phyloP scores from a whole-genome alignment of 371 early-diverging fungal species.

The Mortierella sp. region DNA sequence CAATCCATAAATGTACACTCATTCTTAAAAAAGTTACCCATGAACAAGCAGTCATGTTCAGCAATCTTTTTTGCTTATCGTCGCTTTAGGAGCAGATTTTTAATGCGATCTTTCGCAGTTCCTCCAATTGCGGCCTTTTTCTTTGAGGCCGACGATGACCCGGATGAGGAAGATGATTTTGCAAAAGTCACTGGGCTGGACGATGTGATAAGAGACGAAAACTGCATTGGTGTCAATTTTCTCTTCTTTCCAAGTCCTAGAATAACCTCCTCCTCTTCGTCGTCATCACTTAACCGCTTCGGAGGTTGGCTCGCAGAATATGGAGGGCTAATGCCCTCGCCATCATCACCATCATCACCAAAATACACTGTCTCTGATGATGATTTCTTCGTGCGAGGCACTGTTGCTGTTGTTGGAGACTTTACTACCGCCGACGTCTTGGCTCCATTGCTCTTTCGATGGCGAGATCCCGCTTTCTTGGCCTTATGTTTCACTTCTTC shows the following conservation, averaged over 20 bases:
- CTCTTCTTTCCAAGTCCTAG: slow-evolving; percentile 37
- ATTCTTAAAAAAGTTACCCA: background rate
- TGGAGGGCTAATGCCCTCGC: background rate
- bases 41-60: background rate
- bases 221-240: slow-evolving; percentile 22
- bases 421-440: background rate
- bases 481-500: background rate
- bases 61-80: slow-evolving; percentile 11
- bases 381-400: slow-evolving; percentile 9
- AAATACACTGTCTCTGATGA: slow-evolving; percentile 41
- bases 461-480: background rate
- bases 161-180: background rate
- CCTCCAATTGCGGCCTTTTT: slow-evolving; percentile 16
- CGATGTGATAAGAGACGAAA: slow-evolving; percentile 9
- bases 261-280: slow-evolving; percentile 20
- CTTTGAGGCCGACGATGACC: slow-evolving; percentile 10
- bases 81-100: slow-evolving; percentile 42
- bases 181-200: background rate
- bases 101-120: slow-evolving; percentile 51
- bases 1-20: too few species aligned
- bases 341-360: slow-evolving; percentile 26
- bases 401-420: background rate
- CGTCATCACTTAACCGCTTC: slow-evolving; percentile 19
- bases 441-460: slow-evolving; percentile 3
- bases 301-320: background rate